phyloP scores from a whole-genome alignment of 2,329 filamentous ascomycete genomes.

The Albophoma yamanashiensis region DNA sequence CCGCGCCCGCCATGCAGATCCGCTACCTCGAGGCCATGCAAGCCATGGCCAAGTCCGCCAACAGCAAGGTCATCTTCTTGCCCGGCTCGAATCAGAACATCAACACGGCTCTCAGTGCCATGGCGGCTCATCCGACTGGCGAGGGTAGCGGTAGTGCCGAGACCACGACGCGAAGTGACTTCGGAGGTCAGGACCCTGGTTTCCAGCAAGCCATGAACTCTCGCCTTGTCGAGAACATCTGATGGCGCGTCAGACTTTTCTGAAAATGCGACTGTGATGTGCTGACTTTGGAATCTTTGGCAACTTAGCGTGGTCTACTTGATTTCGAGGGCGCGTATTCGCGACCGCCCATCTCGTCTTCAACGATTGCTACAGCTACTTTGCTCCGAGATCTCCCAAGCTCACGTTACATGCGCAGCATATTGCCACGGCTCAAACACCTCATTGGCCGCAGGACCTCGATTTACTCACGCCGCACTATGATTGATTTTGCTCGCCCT shows the following conservation, averaged over 20 bases:
- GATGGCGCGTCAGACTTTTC: constrained; percentile 15
- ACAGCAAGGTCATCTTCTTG: constrained; percentile 80
- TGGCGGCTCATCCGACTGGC: constrained; percentile 29
- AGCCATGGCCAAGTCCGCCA: constrained; percentile 90
- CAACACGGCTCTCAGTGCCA: constrained; percentile 27
- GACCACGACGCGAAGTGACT: constrained; percentile 32
- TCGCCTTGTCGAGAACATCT: constrained; percentile 78
- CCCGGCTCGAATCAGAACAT: constrained; percentile 52
- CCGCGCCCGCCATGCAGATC: constrained; percentile 95
- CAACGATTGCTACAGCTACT: constrained; percentile 1
- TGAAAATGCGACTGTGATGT: constrained; percentile 9
- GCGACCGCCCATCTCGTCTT: constrained; percentile 9
- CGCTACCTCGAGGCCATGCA: constrained; percentile 98
- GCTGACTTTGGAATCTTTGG: constrained; percentile 19
- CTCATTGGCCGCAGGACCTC: not conserved
- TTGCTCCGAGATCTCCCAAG: not conserved
- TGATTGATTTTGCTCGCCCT: not conserved
- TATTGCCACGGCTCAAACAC: not conserved
- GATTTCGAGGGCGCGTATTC: constrained; percentile 15
- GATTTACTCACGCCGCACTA: not conserved
- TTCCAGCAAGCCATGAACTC: constrained; percentile 78
- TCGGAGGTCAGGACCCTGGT: constrained; percentile 42
- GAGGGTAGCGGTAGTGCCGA: constrained; percentile 27
- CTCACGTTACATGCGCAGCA: not conserved
- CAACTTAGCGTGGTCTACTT: constrained; percentile 24